A percentile compares a stretch with the other conserved stretches of the same genome.
These are phyloP conservation scores for Yarrowia sp. DNA, from an alignment of 805 yeast species.

Conservation along the genomic window DNA sequence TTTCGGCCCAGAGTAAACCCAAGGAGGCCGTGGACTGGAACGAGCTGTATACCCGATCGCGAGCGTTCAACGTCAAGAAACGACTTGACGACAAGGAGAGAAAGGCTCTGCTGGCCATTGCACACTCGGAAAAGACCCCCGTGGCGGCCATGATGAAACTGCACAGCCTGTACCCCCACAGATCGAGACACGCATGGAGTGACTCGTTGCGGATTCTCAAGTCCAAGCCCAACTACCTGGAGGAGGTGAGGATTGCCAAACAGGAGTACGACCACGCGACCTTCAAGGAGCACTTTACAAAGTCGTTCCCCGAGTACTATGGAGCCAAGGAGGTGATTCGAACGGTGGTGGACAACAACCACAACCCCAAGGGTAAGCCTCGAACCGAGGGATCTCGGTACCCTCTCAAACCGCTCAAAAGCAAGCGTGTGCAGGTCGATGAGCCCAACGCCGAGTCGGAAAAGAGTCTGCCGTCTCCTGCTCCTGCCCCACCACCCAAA, in stretches of 20 bases:
- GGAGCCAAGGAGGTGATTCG: constrained; percentile 37
- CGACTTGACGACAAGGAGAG: constrained; percentile 31
- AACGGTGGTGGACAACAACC: constrained; percentile 35
- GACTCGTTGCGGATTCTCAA: constrained; percentile 33
- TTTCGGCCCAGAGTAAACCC: constrained; percentile 27
- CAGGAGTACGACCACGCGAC: constrained; percentile 16
- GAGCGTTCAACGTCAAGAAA: constrained; percentile 37
- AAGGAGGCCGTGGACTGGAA: constrained; percentile 34
- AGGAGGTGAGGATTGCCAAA: constrained; percentile 4
- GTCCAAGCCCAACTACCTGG: background rate
- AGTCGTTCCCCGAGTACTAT: constrained; percentile 26
- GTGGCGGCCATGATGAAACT: constrained; percentile 24
- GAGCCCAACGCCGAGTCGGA: constrained; percentile 33
- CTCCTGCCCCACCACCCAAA: background rate
- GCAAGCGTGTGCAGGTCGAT: background rate
- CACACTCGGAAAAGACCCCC: constrained; percentile 8
- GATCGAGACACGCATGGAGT: constrained; percentile 34
- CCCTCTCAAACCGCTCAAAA: constrained; percentile 24
- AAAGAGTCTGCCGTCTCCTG: constrained; percentile 2
- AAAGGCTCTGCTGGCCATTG: constrained; percentile 23
- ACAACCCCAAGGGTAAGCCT: constrained; percentile 34
- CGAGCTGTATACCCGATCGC: constrained; percentile 27
- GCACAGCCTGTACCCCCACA: constrained; percentile 30
- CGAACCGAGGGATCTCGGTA: constrained; percentile 30
- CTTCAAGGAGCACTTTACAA: constrained; percentile 18